These are phyloP conservation scores for Vanilla planifolia DNA, from an alignment of 106 monocot genomes.

Conservation along the genomic window DNA sequence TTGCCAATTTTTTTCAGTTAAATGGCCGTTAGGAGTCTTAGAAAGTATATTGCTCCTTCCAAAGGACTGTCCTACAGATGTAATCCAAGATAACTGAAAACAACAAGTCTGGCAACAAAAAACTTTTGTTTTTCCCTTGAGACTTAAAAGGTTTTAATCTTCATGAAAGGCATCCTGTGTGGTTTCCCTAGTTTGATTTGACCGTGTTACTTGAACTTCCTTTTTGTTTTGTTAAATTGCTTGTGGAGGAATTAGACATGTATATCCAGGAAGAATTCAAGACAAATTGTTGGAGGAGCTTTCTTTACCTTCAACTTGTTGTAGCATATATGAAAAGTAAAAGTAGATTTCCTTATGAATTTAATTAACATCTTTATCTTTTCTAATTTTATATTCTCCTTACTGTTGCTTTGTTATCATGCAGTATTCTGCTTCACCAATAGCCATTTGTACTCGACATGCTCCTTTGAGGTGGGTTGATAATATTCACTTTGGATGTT, in stretches of 20 bases:
- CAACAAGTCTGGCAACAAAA: too few relatives aligned
- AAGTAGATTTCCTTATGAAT: not conserved
- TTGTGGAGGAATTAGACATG: not conserved
- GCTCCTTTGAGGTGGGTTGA: conserved; percentile 3
- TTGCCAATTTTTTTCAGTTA: too few relatives aligned
- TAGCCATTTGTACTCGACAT: not conserved
- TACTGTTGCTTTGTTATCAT: not conserved
- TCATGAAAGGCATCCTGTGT: too few relatives aligned
- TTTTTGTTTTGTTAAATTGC: too few relatives aligned
- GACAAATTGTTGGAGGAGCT: not conserved
- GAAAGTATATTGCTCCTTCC: too few relatives aligned
- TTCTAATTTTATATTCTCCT: not conserved
- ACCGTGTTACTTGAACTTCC: too few relatives aligned
- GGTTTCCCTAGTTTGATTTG: too few relatives aligned
- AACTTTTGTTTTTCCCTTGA: too few relatives aligned
- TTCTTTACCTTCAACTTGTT: not conserved
- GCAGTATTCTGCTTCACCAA: conserved; percentile 4
- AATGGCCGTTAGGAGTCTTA: too few relatives aligned
- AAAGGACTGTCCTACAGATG: too few relatives aligned
- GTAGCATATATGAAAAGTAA: not conserved
- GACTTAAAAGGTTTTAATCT: too few relatives aligned
- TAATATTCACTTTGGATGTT: not conserved
- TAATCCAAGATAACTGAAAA: too few relatives aligned
- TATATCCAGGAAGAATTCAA: not conserved
- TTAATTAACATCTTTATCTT: not conserved